Evolutionary conservation across 1,284 basidiomycete species (phyloP), one percentile per base, ranked within the genome.

Genomic region (Cutaneotrichosporon curvatum): DNA sequence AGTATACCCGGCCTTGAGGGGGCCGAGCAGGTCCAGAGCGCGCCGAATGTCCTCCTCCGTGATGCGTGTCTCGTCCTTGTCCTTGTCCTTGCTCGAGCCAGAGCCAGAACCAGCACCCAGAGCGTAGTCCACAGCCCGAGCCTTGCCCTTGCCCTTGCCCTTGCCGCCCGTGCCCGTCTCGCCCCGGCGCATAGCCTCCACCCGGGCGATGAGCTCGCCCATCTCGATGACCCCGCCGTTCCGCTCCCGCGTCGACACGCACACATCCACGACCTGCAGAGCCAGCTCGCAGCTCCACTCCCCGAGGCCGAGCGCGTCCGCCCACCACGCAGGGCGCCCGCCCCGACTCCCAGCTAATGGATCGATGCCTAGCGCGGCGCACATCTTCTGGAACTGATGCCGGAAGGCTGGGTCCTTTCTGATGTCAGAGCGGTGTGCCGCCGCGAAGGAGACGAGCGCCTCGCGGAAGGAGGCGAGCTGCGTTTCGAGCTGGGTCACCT

Each of bases 201-300:
- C 80, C 41, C 90, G 76, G 25, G 81, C 71, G 16, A 95, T 76
- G 35, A 98, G 75, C 67, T 97, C 91, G 11, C 78, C 76, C 77
- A 97, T 81, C 58, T 85, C 84, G 45, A 98, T 90, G 43, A 97
- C 73, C 0, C 95, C 94, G 0, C 95, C 94, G 57, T 96, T 96
- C 36, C 82, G 74, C 48, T 85, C 82, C 36, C 92, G 75, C 9
- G 88, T 94, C 63, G 81, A 84, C 25, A 97, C 83, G 62, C 94
- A 97, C 15, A 98, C 81, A 66, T 98, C 94, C 40, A 98, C 90
- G 54, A 98, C 85, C 74, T 99, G 94, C 21, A 97, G 88, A 3
- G 89, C 89, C 1, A 98, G 79, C 62, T 95, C 92, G 67, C 89
- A 88, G 61, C 91, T 85, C 88, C 89, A 98, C 67, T 98, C 95